These are phyloP conservation scores for Chlamydomonas incerta DNA, from an alignment of 139 green algal genomes.

Conservation along the genomic window DNA sequence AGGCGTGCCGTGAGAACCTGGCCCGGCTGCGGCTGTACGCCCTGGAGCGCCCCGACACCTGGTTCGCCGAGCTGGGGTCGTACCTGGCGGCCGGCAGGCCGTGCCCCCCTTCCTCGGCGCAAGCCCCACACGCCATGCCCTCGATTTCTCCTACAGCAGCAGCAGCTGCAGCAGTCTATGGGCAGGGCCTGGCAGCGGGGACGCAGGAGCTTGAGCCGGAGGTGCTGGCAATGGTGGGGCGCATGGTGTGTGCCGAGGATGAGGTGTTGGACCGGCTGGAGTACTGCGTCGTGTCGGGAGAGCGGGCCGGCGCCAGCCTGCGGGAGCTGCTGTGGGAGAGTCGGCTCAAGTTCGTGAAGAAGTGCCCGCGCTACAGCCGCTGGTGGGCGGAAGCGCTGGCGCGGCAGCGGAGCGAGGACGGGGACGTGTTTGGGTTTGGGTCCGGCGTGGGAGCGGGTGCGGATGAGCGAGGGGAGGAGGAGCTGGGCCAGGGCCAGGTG, in stretches of 20 bases:
- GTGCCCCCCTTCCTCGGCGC: not conserved
- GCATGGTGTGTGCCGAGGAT: not conserved
- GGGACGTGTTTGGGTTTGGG: not conserved
- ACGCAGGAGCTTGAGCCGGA: slow-evolving; percentile 10
- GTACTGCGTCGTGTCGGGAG: not conserved
- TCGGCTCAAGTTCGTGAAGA: slow-evolving; percentile 4
- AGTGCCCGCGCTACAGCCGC: slow-evolving; percentile 24
- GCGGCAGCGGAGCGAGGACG: slow-evolving; percentile 15
- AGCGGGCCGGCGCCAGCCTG: not conserved
- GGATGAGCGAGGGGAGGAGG: not conserved
- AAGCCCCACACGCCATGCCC: not conserved
- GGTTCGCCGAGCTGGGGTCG: not conserved
- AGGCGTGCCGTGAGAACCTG: not conserved
- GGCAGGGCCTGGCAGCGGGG: no score
- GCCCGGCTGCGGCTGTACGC: slow-evolving; percentile 16
- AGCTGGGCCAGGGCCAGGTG: no score
- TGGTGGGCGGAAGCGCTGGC: slow-evolving; percentile 31
- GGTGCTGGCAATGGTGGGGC: not conserved
- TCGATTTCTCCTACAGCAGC: no score
- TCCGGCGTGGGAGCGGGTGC: not conserved
- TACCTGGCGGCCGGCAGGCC: not conserved
- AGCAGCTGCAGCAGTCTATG: no score
- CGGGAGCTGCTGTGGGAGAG: slow-evolving; percentile 28
- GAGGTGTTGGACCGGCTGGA: slow-evolving; percentile 25
- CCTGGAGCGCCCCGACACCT: slow-evolving; percentile 1